Evolutionary conservation across 164 flowering plant species (phyloP).

Genomic region (Chimonanthus salicifolius): DNA sequence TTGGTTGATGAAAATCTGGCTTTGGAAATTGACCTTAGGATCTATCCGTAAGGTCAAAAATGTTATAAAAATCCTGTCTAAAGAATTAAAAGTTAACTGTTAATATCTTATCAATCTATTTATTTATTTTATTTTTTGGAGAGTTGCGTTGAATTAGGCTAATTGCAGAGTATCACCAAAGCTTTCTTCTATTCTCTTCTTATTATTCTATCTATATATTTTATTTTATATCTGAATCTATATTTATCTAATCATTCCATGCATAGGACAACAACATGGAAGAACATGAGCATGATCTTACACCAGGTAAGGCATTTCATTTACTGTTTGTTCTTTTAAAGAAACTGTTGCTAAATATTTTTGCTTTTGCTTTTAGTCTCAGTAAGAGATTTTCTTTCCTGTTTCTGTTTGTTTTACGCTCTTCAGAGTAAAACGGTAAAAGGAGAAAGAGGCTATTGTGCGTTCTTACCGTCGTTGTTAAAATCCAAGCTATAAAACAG

Average conservation of each 20-base stretch:
- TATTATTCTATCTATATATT: neutral
- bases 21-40: neutral
- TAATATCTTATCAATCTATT: neutral
- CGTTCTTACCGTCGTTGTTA: neutral
- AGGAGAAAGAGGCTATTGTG: neutral
- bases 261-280: neutral
- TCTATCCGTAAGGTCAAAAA: neutral
- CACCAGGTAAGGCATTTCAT: neutral
- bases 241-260: neutral
- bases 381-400: neutral
- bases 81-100: neutral
- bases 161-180: neutral
- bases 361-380: neutral
- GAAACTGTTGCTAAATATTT: neutral
- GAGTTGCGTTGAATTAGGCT: neutral
- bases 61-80: neutral
- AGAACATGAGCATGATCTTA: neutral
- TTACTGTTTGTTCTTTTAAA: conserved; percentile 1
- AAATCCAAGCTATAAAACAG: neutral
- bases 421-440: neutral
- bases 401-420: neutral
- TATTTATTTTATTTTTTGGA: neutral
- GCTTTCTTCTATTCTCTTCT: neutral
- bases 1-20: no score
- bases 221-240: no score